Conservation (phyloP, 352 stramenopile species). For the Phytophthora citrophthora region DNA sequence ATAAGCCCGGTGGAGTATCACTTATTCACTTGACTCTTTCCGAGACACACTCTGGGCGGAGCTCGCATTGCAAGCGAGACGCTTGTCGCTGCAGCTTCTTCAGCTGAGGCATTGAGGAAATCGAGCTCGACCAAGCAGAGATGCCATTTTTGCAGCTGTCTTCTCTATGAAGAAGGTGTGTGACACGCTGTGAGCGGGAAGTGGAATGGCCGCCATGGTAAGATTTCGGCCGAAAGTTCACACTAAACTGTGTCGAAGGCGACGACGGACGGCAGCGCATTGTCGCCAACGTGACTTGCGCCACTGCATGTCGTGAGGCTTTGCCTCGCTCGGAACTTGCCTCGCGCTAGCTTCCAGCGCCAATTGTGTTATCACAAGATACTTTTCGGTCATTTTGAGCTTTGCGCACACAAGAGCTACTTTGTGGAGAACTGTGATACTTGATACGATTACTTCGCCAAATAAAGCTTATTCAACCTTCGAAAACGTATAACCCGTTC, state of each 20-base stretch:
- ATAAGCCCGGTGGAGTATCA: constrained; percentile 21
- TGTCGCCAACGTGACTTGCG: constrained; percentile 14
- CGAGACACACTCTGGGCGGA: constrained; percentile 2
- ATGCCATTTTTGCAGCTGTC: constrained; percentile 13
- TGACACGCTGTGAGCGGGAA: constrained; percentile 21
- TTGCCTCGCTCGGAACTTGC: constrained; percentile 25
- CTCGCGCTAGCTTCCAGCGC: constrained; percentile 8
- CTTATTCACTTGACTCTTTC: constrained; percentile 16
- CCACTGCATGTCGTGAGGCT: constrained; percentile 13
- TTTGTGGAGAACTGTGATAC: background rate
- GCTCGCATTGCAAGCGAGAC: background rate
- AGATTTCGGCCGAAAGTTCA: background rate
- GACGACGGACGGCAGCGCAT: constrained; percentile 17
- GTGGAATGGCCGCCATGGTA: constrained; percentile 2
- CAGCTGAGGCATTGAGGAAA: constrained; percentile 1
- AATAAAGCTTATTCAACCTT: background rate
- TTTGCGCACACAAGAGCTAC: constrained; percentile 11
- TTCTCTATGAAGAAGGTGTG: constrained; percentile 19
- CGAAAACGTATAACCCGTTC: background rate
- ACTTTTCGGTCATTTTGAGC: constrained; percentile 12
- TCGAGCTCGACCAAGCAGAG: constrained; percentile 1
- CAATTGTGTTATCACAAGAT: constrained; percentile 19
- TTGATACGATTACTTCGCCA: background rate
- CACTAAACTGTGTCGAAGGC: background rate
- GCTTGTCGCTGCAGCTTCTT: constrained; percentile 2